phyloP scores from a whole-genome alignment of 2,329 filamentous ascomycete genomes.

The Daldinia sp. region DNA sequence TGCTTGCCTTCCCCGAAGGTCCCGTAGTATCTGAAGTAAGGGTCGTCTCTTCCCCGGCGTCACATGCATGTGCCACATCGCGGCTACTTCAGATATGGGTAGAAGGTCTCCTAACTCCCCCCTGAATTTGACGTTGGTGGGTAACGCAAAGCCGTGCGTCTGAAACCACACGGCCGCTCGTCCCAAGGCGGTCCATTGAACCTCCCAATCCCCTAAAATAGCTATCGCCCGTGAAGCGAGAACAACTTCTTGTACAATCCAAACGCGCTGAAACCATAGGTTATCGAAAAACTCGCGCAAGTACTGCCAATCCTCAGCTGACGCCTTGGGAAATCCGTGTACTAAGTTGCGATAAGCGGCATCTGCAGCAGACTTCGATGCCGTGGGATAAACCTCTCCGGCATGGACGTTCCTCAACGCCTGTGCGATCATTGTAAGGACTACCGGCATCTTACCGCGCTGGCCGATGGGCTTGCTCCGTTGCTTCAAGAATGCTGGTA shows the following conservation, averaged over 20 bases:
- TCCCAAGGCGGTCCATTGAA: constrained; percentile 28
- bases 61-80: constrained; percentile 19
- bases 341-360: constrained; percentile 25
- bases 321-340: constrained; percentile 25
- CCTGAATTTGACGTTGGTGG: constrained; percentile 13
- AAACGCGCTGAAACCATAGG: constrained; percentile 32
- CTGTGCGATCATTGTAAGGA: constrained; percentile 31
- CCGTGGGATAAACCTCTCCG: constrained; percentile 12
- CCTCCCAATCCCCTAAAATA: constrained; percentile 30
- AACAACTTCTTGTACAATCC: constrained; percentile 34
- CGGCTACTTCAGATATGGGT: constrained; percentile 19
- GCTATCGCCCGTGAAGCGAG: constrained; percentile 21
- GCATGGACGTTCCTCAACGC: constrained; percentile 27
- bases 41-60: constrained; percentile 18
- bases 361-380: constrained; percentile 19
- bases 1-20: constrained; percentile 25
- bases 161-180: constrained; percentile 28
- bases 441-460: constrained; percentile 27
- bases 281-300: constrained; percentile 29
- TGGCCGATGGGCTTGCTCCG: constrained; percentile 1
- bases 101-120: constrained; percentile 23
- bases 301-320: constrained; percentile 22
- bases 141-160: constrained; percentile 29
- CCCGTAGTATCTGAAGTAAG: constrained; percentile 23
- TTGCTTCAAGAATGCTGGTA: background rate